Percentiles rank a stretch among this genome's conserved stretches.
These are phyloP conservation scores for Bondarzewia mesenterica DNA, from an alignment of 1,284 basidiomycete genomes.

Conservation along the genomic window DNA sequence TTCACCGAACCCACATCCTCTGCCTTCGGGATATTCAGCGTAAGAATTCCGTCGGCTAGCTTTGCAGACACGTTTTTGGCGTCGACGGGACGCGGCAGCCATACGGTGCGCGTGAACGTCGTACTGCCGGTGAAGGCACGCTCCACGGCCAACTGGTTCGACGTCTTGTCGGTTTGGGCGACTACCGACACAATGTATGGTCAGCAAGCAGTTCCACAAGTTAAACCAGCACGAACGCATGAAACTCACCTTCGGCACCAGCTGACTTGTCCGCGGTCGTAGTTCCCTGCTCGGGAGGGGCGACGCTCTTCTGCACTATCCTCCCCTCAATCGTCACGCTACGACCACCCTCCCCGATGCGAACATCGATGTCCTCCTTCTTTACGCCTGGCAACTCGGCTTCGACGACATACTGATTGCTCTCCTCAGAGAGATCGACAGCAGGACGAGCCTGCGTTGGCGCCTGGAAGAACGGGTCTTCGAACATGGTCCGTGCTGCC, in stretches of 20 bases:
- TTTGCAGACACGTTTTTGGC: constrained; percentile 51
- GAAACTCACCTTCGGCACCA: neutral
- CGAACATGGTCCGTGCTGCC: constrained; percentile 29
- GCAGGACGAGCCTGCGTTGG: constrained; percentile 35
- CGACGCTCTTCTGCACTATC: constrained; percentile 22
- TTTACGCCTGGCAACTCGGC: constrained; percentile 74
- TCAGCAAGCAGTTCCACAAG: no score
- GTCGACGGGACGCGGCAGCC: constrained; percentile 60
- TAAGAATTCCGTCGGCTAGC: constrained; percentile 62
- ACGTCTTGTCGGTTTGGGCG: constrained; percentile 19
- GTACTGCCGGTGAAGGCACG: constrained; percentile 46
- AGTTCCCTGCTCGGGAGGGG: constrained; percentile 1
- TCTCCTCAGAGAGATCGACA: constrained; percentile 60
- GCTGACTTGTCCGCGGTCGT: neutral
- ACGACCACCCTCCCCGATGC: constrained; percentile 59
- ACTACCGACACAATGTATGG: neutral
- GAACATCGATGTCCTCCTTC: constrained; percentile 68
- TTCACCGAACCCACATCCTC: constrained; percentile 45
- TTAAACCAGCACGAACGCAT: no score
- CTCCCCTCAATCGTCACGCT: constrained; percentile 68
- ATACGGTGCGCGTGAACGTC: constrained; percentile 59
- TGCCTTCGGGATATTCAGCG: constrained; percentile 50
- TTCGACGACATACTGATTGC: constrained; percentile 57
- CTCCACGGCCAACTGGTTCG: constrained; percentile 47
- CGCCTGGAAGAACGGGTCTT: constrained; percentile 42